A percentile compares a stretch with the other conserved stretches of the same genome.
These are phyloP conservation scores for Ostreobium quekettii DNA, from an alignment of 139 green algal genomes.

Conservation along the genomic window DNA sequence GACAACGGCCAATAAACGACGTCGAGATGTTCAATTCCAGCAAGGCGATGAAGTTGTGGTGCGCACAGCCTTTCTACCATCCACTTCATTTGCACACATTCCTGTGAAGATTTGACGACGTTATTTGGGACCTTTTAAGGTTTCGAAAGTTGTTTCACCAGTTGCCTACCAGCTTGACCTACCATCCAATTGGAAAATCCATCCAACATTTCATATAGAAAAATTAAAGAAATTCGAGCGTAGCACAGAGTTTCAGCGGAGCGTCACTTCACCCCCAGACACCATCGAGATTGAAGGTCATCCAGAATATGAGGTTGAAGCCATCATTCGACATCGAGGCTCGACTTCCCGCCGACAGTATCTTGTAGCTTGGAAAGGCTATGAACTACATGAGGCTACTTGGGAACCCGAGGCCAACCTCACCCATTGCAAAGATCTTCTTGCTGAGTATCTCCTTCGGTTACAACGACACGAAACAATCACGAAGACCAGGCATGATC, in stretches of 20 bases:
- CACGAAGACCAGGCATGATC: too few relatives aligned
- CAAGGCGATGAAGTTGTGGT: constrained; percentile 22
- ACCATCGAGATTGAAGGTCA: not conserved
- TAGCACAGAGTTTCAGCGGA: not conserved
- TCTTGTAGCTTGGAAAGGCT: constrained; percentile 12
- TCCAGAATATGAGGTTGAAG: constrained; percentile 1
- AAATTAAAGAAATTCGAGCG: constrained; percentile 6
- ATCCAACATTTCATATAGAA: constrained; percentile 11
- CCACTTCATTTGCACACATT: not conserved
- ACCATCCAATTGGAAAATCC: constrained; percentile 7
- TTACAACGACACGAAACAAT: too few relatives aligned
- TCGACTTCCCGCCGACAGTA: not conserved
- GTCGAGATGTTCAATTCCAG: constrained; percentile 2
- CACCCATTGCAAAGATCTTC: too few relatives aligned
- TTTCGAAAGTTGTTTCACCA: constrained; percentile 1
- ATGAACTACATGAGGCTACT: not conserved
- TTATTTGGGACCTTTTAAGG: constrained; percentile 8
- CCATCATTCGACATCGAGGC: not conserved
- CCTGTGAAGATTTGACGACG: constrained; percentile 4
- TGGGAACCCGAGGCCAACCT: too few relatives aligned
- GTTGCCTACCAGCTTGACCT: constrained; percentile 10
- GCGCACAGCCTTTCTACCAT: constrained; percentile 9
- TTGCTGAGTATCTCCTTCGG: too few relatives aligned
- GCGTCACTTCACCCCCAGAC: not conserved
- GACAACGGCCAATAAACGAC: constrained; percentile 13